phyloP scores from a whole-genome alignment of 2,329 filamentous ascomycete species.

The Botrytis elliptica region DNA sequence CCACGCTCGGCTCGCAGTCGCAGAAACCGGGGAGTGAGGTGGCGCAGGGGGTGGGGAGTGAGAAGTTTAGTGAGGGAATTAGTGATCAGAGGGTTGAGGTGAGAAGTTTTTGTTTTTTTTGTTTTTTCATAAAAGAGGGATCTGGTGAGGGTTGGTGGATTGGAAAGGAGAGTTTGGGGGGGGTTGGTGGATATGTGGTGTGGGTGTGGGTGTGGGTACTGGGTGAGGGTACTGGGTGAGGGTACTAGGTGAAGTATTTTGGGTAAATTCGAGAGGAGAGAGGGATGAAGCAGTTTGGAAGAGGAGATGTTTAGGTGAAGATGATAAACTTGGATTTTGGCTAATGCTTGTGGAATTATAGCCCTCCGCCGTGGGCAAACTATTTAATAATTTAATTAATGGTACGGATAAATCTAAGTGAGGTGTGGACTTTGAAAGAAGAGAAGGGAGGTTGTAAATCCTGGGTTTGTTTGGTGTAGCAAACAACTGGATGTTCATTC shows the following conservation, averaged over 20 bases:
- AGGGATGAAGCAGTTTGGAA: background rate
- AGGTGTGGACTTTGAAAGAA: accelerated
- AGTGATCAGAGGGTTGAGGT: conserved; percentile 30
- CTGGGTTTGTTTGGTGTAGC: background rate
- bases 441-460: background rate
- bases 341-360: conserved; percentile 5
- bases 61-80: conserved; percentile 25
- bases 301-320: background rate
- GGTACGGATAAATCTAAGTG: conserved; percentile 28
- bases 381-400: conserved; percentile 32
- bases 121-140: no score
- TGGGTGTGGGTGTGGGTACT: background rate
- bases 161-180: background rate
- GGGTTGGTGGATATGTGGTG: no score
- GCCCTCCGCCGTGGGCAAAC: conserved; percentile 28
- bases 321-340: no score
- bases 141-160: accelerated
- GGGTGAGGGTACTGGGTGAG: background rate
- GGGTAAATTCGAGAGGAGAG: background rate
- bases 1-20: conserved; percentile 27
- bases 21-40: conserved; percentile 20
- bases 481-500: background rate
- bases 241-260: background rate
- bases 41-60: conserved; percentile 27
- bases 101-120: background rate